phyloP scores from a whole-genome alignment of 169 alveolate genomes.

The Babesia caballi region DNA sequence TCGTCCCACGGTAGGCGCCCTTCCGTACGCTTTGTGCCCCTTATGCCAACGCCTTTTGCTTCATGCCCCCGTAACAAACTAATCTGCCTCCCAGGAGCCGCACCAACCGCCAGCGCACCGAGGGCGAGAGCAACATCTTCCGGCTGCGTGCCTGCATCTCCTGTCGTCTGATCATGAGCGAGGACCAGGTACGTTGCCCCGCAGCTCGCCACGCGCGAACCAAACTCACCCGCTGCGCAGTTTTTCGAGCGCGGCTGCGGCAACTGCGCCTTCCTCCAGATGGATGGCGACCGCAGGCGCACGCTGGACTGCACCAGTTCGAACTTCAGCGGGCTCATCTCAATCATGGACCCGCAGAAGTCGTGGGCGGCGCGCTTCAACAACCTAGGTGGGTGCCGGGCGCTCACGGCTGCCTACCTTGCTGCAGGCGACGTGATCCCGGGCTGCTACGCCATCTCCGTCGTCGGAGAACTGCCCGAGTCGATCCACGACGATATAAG shows the following conservation, averaged over 20 bases:
- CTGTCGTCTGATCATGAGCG: constrained; percentile 80
- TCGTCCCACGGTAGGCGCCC: constrained; percentile 39
- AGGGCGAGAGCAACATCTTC: constrained; percentile 50
- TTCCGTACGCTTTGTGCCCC: not conserved
- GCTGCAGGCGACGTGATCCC: constrained; percentile 69
- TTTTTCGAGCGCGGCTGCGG: constrained; percentile 87
- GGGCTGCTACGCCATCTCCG: constrained; percentile 87
- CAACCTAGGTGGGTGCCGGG: constrained; percentile 62
- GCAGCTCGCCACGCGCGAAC: not conserved
- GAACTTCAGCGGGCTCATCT: constrained; percentile 79
- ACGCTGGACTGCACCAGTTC: constrained; percentile 83
- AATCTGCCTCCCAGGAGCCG: not conserved
- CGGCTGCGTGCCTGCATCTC: constrained; percentile 83
- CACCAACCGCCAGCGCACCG: constrained; percentile 31
- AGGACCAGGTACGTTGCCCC: constrained; percentile 71
- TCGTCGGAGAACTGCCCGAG: constrained; percentile 82
- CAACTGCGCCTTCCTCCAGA: constrained; percentile 81
- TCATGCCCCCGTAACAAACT: not conserved
- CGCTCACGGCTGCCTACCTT: not conserved
- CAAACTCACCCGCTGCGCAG: constrained; percentile 26
- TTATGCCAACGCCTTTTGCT: not conserved
- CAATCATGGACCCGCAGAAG: constrained; percentile 79
- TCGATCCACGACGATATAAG: constrained; percentile 61
- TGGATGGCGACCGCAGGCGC: constrained; percentile 84
- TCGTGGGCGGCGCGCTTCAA: constrained; percentile 89